These are phyloP conservation scores for Sonneratia caseolaris DNA, from an alignment of 345 rosid genomes.

Conservation along the genomic window DNA sequence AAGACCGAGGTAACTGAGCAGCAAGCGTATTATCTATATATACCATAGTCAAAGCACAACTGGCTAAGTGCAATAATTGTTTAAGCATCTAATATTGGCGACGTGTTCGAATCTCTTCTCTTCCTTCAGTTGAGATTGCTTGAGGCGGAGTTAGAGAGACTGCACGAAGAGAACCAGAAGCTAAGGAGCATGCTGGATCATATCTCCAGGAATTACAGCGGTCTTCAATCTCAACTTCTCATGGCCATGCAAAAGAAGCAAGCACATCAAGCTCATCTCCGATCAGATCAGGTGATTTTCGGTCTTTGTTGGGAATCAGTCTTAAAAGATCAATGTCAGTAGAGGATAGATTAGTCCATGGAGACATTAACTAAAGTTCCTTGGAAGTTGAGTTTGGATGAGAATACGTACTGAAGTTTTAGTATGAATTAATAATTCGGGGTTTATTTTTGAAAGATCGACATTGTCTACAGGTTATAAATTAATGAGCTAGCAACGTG, in stretches of 20 bases:
- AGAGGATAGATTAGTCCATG: background rate
- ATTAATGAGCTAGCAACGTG: conserved; percentile 20
- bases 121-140: conserved; percentile 30
- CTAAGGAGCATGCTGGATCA: conserved; percentile 56
- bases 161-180: conserved; percentile 62
- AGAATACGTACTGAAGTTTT: background rate
- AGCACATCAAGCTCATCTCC: conserved; percentile 20
- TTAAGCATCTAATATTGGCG: background rate
- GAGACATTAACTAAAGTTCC: background rate
- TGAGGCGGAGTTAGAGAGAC: conserved; percentile 39
- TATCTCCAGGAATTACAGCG: conserved; percentile 42
- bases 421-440: background rate
- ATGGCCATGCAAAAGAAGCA: conserved; percentile 41
- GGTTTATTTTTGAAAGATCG: background rate
- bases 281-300: conserved; percentile 25
- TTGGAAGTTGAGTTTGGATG: background rate
- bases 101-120: background rate
- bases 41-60: too few relatives aligned
- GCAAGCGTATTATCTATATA: too few relatives aligned
- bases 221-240: conserved; percentile 53
- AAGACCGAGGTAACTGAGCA: too few relatives aligned
- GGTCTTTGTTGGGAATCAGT: background rate
- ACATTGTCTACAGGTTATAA: background rate
- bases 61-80: too few relatives aligned
- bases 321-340: background rate